phyloP scores from a whole-genome alignment of 1,284 basidiomycete species.

The Ustilago hordei region DNA sequence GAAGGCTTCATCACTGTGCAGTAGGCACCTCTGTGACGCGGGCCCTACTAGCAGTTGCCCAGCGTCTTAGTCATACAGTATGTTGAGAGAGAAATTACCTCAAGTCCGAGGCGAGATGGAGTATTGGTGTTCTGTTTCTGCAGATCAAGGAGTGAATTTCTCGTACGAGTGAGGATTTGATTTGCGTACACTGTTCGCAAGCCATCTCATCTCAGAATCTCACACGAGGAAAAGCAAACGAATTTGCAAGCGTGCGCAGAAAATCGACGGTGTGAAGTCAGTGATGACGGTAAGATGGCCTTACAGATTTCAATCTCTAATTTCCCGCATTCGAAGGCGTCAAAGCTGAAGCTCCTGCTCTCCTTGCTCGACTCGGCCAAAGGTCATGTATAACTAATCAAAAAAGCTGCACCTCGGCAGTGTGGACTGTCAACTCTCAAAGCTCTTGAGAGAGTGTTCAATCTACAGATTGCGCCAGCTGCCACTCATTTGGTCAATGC shows the following conservation, averaged over 20 bases:
- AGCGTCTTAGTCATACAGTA: too few relatives aligned
- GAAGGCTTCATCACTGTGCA: background rate
- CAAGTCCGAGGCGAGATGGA: too few relatives aligned
- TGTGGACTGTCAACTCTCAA: background rate
- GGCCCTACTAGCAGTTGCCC: too few relatives aligned
- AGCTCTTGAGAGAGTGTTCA: background rate
- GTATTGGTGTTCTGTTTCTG: background rate
- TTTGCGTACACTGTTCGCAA: background rate
- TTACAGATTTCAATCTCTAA: background rate
- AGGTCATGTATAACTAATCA: background rate
- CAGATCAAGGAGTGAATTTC: background rate
- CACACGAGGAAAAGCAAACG: slow-evolving; percentile 22
- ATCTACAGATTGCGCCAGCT: background rate
- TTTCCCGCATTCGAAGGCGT: slow-evolving; percentile 1
- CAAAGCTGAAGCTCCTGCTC: background rate
- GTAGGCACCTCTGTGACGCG: background rate
- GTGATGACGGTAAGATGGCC: background rate
- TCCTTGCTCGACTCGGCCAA: background rate
- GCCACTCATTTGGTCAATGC: background rate
- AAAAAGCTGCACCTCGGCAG: slow-evolving; percentile 9
- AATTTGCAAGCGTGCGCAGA: slow-evolving; percentile 4
- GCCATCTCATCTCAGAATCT: slow-evolving; percentile 16
- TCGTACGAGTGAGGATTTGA: background rate
- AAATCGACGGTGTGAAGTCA: slow-evolving; percentile 13
- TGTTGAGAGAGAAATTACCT: too few relatives aligned